Evolutionary conservation across 495 filamentous ascomycete genomes (phyloP), one percentile per base, ranked within the genome.

Genomic region (Parathielavia appendiculata): DNA sequence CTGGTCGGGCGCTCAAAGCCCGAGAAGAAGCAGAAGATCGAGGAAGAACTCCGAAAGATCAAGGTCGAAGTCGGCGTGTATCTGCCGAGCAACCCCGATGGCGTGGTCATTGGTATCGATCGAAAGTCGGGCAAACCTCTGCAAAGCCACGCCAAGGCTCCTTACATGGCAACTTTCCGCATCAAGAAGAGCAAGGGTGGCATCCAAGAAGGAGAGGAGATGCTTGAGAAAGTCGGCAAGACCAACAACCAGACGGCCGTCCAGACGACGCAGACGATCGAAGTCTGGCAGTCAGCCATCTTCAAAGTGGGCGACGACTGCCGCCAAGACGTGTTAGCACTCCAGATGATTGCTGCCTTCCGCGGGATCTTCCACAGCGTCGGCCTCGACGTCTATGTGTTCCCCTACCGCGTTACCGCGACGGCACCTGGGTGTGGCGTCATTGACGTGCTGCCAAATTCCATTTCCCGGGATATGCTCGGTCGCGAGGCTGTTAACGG

Each of bases 271-370:
- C 74, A 81, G 57, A 88, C 88, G 0, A 85, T 91, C 54, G 95
- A 97, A 71, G 87, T 95, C 14, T 97, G 93, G 95, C 93, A 97
- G 72, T 95, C 92, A 3, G 95, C 95, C 16, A 99, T 99, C 69
- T 99, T 99, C 83, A 99, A 99, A 71, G 95, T 99, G 55, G 95
- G 95, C 19, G 95, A 99, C 68, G 95, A 99, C 69, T 97, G 95
- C 68, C 87, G 95, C 43, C 95, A 99, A 72, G 95, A 99, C 66
- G 88, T 99, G 64, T 76, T 99, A 49, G 95, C 93, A 13, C 77
- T 99, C 52, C 95, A 99, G 71, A 92, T 99, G 88, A 95, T 99
- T 68, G 86, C 95, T 5, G 89, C 90, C 8, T 99, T 99, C 79
- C 86, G 92, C 22, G 92, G 90, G 57, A 97, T 99, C 58, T 99